Conservation (phyloP, 441 rosid species). For the Euphorbia schlechtendalii region DNA sequence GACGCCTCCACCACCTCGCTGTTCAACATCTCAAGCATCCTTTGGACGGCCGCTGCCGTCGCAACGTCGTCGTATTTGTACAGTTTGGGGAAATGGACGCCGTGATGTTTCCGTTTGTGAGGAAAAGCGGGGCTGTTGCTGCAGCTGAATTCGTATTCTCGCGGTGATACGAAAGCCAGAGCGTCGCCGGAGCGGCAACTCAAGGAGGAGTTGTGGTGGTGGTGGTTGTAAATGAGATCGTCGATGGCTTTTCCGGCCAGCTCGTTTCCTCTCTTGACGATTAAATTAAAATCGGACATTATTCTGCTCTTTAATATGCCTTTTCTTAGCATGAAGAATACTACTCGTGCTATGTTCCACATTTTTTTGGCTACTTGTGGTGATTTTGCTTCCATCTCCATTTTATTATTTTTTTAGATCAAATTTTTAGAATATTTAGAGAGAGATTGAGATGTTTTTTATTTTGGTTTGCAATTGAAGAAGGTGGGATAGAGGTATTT, state of each 20-base stretch:
- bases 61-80: constrained; percentile 33
- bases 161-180: constrained; percentile 32
- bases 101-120: constrained; percentile 38
- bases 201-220: constrained; percentile 27
- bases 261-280: constrained; percentile 57
- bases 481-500: constrained; percentile 26
- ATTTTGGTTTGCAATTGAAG: constrained; percentile 8
- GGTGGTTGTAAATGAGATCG: constrained; percentile 36
- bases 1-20: constrained; percentile 31
- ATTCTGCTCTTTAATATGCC: constrained; percentile 53
- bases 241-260: constrained; percentile 46
- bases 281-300: constrained; percentile 47
- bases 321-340: constrained; percentile 54
- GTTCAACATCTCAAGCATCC: constrained; percentile 59
- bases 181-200: constrained; percentile 35
- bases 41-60: constrained; percentile 43
- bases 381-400: constrained; percentile 37
- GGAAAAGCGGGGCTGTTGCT: constrained; percentile 46
- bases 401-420: background rate
- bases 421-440: background rate
- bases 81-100: constrained; percentile 24
- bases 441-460: background rate
- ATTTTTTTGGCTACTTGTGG: constrained; percentile 46
- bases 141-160: constrained; percentile 82
- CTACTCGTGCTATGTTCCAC: constrained; percentile 42